phyloP scores from a whole-genome alignment of 2,329 filamentous ascomycete genomes.

The Ascochyta viciae-villosae region DNA sequence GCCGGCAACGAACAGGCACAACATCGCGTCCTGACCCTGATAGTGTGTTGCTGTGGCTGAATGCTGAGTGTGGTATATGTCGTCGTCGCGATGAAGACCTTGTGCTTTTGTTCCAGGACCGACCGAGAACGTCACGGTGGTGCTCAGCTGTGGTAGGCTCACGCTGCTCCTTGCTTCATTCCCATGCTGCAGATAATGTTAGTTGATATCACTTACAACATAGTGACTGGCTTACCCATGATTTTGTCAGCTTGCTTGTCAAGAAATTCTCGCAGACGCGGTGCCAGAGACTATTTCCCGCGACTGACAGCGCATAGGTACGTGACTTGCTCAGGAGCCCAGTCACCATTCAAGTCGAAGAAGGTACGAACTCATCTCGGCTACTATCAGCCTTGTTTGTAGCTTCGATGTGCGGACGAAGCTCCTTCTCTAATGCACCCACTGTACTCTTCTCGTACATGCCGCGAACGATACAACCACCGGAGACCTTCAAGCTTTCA shows the following conservation, averaged over 20 bases:
- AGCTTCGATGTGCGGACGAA: too few species aligned
- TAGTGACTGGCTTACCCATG: constrained; percentile 12
- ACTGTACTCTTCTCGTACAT: too few species aligned
- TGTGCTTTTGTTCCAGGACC: constrained; percentile 36
- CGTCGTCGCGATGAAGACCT: constrained; percentile 37
- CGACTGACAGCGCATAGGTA: constrained; percentile 18
- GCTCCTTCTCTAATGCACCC: too few species aligned
- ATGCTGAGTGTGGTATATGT: constrained; percentile 35
- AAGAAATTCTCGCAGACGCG: constrained; percentile 19
- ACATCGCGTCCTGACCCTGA: constrained; percentile 30
- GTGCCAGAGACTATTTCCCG: constrained; percentile 19
- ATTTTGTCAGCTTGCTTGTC: constrained; percentile 18
- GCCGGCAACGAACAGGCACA: constrained; percentile 48
- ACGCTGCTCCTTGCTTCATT: constrained; percentile 13
- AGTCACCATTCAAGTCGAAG: too few species aligned
- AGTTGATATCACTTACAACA: not conserved
- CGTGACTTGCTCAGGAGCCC: too few species aligned
- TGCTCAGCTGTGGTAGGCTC: constrained; percentile 31
- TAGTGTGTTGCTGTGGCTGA: constrained; percentile 19
- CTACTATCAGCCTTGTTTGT: too few species aligned
- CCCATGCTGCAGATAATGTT: constrained; percentile 9
- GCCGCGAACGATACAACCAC: too few species aligned
- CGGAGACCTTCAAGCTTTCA: too few species aligned
- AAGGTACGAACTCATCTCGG: too few species aligned
- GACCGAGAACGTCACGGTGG: constrained; percentile 34